Conservation (phyloP, 2,329 filamentous ascomycete species). For the Fusarium newnesense region DNA sequence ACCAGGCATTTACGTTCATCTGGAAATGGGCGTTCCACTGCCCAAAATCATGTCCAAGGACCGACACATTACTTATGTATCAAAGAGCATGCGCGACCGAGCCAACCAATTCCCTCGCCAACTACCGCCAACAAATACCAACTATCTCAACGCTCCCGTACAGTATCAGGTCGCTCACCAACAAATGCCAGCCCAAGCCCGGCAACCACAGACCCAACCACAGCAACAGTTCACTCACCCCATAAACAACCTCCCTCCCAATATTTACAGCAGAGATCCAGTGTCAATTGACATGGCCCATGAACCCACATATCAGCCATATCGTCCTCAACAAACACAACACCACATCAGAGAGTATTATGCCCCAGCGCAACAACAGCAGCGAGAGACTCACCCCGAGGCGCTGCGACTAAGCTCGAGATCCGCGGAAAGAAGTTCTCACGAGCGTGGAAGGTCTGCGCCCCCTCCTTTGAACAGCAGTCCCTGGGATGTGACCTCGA, state of each 20-base stretch:
- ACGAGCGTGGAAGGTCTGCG: slow-evolving; percentile 60
- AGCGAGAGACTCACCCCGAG: neutral
- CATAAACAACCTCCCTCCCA: neutral
- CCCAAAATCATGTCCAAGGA: slow-evolving; percentile 55
- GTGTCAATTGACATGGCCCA: slow-evolving; percentile 9
- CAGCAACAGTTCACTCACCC: slow-evolving; percentile 25
- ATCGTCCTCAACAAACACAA: slow-evolving; percentile 23
- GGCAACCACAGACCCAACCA: slow-evolving; percentile 5
- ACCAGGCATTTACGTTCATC: slow-evolving; percentile 57
- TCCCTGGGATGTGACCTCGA: slow-evolving; percentile 56
- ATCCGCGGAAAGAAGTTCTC: slow-evolving; percentile 42
- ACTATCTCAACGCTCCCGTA: slow-evolving; percentile 51
- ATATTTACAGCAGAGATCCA: slow-evolving; percentile 16
- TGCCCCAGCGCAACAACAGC: slow-evolving; percentile 2
- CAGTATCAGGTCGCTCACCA: slow-evolving; percentile 16
- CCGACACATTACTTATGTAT: slow-evolving; percentile 60
- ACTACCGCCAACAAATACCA: slow-evolving; percentile 57
- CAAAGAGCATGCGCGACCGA: slow-evolving; percentile 56
- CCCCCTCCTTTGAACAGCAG: slow-evolving; percentile 60
- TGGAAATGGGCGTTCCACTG: slow-evolving; percentile 65
- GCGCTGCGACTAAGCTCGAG: slow-evolving; percentile 33
- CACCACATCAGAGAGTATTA: slow-evolving; percentile 27
- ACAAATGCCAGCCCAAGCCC: slow-evolving; percentile 9
- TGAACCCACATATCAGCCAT: slow-evolving; percentile 11
- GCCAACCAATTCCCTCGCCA: slow-evolving; percentile 57